A percentile compares a stretch with the other conserved stretches of the same genome.
phyloP scores from a whole-genome alignment of 805 yeast species.

The Wickerhamomyces bovis region DNA sequence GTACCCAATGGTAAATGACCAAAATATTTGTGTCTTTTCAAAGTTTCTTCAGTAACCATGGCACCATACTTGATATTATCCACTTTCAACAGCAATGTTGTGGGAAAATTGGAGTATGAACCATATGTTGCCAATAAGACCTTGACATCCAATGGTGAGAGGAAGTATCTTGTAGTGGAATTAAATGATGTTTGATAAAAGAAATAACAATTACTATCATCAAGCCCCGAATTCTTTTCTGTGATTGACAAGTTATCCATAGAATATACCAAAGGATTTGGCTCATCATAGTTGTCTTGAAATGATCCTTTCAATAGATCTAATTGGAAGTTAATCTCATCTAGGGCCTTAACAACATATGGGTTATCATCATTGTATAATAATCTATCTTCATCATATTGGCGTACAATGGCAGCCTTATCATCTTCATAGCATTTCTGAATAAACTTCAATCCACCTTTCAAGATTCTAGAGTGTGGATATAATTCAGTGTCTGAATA shows the following conservation, averaged over 20 bases:
- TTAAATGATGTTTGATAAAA: constrained; percentile 77
- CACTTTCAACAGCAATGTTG: constrained; percentile 50
- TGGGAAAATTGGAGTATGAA: constrained; percentile 62
- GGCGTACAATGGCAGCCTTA: constrained; percentile 42
- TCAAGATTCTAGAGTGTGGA: constrained; percentile 61
- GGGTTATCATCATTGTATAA: constrained; percentile 55
- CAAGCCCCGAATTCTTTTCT: constrained; percentile 14
- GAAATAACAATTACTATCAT: constrained; percentile 47
- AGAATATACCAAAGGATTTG: constrained; percentile 12
- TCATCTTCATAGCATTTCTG: constrained; percentile 55
- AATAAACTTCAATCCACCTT: constrained; percentile 53
- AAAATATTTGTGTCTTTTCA: constrained; percentile 65
- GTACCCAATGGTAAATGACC: constrained; percentile 84
- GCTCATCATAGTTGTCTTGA: constrained; percentile 16
- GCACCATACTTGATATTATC: constrained; percentile 68
- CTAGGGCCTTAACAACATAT: constrained; percentile 48
- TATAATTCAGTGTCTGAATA: constrained; percentile 31
- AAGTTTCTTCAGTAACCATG: constrained; percentile 49
- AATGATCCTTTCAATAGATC: constrained; percentile 32
- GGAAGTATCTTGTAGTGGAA: constrained; percentile 56
- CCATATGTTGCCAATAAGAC: constrained; percentile 60
- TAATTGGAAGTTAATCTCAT: constrained; percentile 44
- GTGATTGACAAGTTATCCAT: constrained; percentile 11
- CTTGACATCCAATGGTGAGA: constrained; percentile 76
- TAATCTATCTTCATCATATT: constrained; percentile 50